Percentiles rank a stretch among this genome's conserved stretches.
These are phyloP conservation scores for Effrenium voratum DNA, from an alignment of 73 alveolate species.

Conservation along the genomic window DNA sequence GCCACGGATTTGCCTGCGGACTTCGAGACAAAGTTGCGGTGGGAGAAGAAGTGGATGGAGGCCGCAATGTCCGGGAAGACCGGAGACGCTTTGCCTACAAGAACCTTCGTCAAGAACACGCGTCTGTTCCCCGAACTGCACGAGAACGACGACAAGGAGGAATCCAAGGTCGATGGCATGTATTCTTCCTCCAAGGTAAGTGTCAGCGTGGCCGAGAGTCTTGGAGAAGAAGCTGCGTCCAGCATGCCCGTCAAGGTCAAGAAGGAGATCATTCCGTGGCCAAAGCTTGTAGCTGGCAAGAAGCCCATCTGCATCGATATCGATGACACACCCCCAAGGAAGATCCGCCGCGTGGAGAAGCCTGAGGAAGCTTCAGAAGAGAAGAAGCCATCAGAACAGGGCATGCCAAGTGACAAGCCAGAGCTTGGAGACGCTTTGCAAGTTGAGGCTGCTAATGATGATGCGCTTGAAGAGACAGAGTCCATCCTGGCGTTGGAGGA, in stretches of 20 bases:
- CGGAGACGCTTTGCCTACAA: background rate
- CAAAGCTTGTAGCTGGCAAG: background rate
- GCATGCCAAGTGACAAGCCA: background rate
- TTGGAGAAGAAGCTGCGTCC: background rate
- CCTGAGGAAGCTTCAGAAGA: background rate
- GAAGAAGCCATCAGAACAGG: background rate
- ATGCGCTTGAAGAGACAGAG: no score
- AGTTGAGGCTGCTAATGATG: background rate
- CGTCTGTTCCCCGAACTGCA: background rate
- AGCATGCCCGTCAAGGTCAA: background rate
- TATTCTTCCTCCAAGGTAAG: background rate
- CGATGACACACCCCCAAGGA: background rate
- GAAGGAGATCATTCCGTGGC: background rate
- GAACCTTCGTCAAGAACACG: background rate
- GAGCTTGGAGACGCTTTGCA: background rate
- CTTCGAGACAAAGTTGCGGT: background rate
- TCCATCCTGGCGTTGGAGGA: background rate
- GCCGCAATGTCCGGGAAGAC: background rate
- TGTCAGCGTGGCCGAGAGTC: background rate
- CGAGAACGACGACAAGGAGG: background rate
- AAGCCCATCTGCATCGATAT: background rate
- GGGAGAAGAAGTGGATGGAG: slow-evolving; percentile 2
- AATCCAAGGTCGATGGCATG: background rate
- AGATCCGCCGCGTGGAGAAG: background rate
- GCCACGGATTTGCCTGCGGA: background rate